These are phyloP conservation scores for Haberlea rhodopensis DNA, from an alignment of 257 asterid species.

Conservation along the genomic window DNA sequence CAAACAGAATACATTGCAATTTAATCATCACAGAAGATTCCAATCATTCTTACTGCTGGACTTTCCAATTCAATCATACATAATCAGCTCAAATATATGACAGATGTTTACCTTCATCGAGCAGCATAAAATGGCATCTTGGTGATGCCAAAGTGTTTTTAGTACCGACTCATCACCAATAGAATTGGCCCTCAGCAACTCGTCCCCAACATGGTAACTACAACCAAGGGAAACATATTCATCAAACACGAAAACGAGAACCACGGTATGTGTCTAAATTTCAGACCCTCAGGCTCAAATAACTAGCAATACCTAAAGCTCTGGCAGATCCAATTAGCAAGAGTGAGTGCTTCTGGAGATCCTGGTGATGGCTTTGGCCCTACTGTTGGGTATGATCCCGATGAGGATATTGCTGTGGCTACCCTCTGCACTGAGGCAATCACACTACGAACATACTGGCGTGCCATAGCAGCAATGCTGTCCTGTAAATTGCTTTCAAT, in stretches of 20 bases:
- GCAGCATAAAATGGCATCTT: conserved; percentile 92
- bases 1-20: not conserved
- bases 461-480: conserved; percentile 78
- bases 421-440: conserved; percentile 91
- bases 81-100: not conserved
- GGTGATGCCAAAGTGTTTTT: conserved; percentile 93
- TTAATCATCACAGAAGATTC: conserved; percentile 4
- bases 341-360: conserved; percentile 90
- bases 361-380: conserved; percentile 62
- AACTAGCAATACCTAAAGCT: conserved; percentile 60
- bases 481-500: conserved; percentile 82
- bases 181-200: conserved; percentile 56
- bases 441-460: conserved; percentile 87
- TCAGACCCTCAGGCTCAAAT: not conserved
- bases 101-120: conserved; percentile 66
- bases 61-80: not conserved
- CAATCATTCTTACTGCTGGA: not conserved
- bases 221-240: conserved; percentile 15
- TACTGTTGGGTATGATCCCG: conserved; percentile 51
- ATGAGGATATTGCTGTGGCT: conserved; percentile 85
- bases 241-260: conserved; percentile 4
- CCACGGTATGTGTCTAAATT: too few species aligned
- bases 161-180: conserved; percentile 56
- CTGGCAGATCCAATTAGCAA: conserved; percentile 93
- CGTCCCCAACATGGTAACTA: conserved; percentile 78